Percentiles rank a stretch among this genome's conserved stretches.
phyloP scores from a whole-genome alignment of 106 monocot genomes.

The Alisma plantagoaquatica region DNA sequence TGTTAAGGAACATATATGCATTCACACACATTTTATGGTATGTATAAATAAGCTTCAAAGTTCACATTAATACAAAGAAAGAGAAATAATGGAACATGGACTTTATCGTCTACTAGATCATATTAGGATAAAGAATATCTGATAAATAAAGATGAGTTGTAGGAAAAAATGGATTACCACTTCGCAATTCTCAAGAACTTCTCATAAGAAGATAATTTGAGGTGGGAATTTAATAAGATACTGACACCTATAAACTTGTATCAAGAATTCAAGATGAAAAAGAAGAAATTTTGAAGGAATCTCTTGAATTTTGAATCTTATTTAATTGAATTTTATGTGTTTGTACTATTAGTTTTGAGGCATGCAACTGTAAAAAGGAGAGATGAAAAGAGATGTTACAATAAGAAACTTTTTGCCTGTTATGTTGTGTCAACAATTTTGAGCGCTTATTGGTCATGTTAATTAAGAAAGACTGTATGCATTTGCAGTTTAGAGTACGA shows the following conservation, averaged over 20 bases:
- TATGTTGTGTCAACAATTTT: too few species aligned
- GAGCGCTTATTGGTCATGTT: too few species aligned
- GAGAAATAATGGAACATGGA: constrained; percentile 17
- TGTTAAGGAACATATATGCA: too few species aligned
- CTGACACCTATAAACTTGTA: constrained; percentile 36
- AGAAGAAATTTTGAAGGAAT: constrained; percentile 9
- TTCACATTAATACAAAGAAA: too few species aligned
- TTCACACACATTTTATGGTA: too few species aligned
- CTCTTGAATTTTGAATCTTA: not conserved
- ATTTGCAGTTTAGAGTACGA: too few species aligned
- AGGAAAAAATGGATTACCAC: constrained; percentile 55
- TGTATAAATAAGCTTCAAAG: too few species aligned
- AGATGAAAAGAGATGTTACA: too few species aligned
- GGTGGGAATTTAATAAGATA: constrained; percentile 38
- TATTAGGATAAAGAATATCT: constrained; percentile 11
- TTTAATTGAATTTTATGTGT: not conserved
- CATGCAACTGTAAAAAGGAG: too few species aligned
- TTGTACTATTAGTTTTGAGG: too few species aligned
- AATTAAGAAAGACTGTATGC: too few species aligned
- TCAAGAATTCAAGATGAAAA: constrained; percentile 50
- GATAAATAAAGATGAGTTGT: constrained; percentile 34
- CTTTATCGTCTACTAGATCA: constrained; percentile 7
- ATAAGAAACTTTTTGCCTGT: too few species aligned
- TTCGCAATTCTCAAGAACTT: constrained; percentile 48
- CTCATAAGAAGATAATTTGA: constrained; percentile 48